These are phyloP conservation scores for Phytophthora cryptogea DNA, from an alignment of 352 stramenopile genomes.

Conservation along the genomic window DNA sequence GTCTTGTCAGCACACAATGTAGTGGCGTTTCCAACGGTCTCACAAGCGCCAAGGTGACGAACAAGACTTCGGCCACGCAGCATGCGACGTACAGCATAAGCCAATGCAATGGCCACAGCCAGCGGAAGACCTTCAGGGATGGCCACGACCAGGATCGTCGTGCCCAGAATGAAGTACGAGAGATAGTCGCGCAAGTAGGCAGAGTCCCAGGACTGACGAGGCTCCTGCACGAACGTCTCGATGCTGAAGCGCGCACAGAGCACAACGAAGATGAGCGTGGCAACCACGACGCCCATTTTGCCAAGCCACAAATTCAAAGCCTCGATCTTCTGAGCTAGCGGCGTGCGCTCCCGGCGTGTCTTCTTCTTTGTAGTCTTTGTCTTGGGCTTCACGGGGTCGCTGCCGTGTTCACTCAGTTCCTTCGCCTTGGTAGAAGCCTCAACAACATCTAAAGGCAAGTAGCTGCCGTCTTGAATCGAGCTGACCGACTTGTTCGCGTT, in stretches of 20 bases:
- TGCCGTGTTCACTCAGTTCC: not conserved
- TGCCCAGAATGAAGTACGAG: slow-evolving; percentile 88
- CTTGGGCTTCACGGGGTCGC: slow-evolving; percentile 5
- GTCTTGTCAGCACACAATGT: slow-evolving; percentile 98
- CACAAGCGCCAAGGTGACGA: slow-evolving; percentile 94
- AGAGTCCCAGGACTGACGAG: slow-evolving; percentile 39
- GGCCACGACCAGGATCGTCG: slow-evolving; percentile 81
- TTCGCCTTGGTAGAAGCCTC: slow-evolving; percentile 11
- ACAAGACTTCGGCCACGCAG: slow-evolving; percentile 96
- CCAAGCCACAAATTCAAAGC: slow-evolving; percentile 71
- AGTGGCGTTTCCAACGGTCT: slow-evolving; percentile 97
- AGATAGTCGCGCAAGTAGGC: slow-evolving; percentile 55
- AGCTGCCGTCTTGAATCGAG: slow-evolving; percentile 45
- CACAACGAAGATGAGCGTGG: slow-evolving; percentile 65
- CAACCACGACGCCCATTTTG: slow-evolving; percentile 60
- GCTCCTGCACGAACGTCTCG: slow-evolving; percentile 60
- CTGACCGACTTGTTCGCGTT: not conserved
- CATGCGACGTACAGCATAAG: slow-evolving; percentile 94
- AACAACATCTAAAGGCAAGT: slow-evolving; percentile 12
- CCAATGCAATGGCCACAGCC: slow-evolving; percentile 89
- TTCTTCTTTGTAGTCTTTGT: slow-evolving; percentile 16
- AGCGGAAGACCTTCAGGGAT: slow-evolving; percentile 92
- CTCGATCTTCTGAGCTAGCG: slow-evolving; percentile 83
- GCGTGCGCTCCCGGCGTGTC: slow-evolving; percentile 37
- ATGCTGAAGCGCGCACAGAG: slow-evolving; percentile 59